Conservation (phyloP, 495 filamentous ascomycete species). For the Collariella sp. region DNA sequence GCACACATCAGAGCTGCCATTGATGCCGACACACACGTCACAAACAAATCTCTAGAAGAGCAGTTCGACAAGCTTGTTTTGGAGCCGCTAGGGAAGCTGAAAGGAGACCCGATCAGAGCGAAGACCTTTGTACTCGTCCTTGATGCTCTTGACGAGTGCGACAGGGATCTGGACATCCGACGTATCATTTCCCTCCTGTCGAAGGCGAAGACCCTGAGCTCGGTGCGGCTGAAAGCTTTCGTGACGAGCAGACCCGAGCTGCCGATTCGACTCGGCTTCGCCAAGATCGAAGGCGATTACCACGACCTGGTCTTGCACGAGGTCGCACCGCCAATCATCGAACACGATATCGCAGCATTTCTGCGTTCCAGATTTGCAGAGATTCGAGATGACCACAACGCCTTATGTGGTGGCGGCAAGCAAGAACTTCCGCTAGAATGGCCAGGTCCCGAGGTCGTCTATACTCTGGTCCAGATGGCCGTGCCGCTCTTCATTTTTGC, state of each 20-base stretch:
- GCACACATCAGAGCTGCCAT: slow-evolving; percentile 32
- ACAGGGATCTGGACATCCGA: slow-evolving; percentile 31
- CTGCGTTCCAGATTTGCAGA: slow-evolving; percentile 16
- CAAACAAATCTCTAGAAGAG: slow-evolving; percentile 29
- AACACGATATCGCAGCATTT: slow-evolving; percentile 32
- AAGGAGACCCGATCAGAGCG: not conserved
- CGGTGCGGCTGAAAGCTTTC: slow-evolving; percentile 15
- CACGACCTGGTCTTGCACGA: slow-evolving; percentile 27
- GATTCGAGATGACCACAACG: slow-evolving; percentile 21
- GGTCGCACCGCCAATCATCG: slow-evolving; percentile 22
- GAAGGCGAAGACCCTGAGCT: slow-evolving; percentile 4
- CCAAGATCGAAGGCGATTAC: slow-evolving; percentile 19
- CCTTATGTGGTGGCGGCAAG: too few species aligned
- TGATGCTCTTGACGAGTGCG: slow-evolving; percentile 49
- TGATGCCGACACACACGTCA: slow-evolving; percentile 29
- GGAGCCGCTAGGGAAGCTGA: slow-evolving; percentile 25
- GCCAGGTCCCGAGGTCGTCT: slow-evolving; percentile 30
- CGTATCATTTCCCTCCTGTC: slow-evolving; percentile 33
- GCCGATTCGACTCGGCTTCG: slow-evolving; percentile 31
- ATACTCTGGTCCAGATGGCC: slow-evolving; percentile 30
- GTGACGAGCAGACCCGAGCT: slow-evolving; percentile 40
- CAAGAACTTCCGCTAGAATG: slow-evolving; percentile 24
- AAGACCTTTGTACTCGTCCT: slow-evolving; percentile 30
- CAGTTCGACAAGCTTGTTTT: slow-evolving; percentile 46
- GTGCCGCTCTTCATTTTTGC: slow-evolving; percentile 39